Conservation (phyloP, 106 monocot species). For the Cymbidium sinense region DNA sequence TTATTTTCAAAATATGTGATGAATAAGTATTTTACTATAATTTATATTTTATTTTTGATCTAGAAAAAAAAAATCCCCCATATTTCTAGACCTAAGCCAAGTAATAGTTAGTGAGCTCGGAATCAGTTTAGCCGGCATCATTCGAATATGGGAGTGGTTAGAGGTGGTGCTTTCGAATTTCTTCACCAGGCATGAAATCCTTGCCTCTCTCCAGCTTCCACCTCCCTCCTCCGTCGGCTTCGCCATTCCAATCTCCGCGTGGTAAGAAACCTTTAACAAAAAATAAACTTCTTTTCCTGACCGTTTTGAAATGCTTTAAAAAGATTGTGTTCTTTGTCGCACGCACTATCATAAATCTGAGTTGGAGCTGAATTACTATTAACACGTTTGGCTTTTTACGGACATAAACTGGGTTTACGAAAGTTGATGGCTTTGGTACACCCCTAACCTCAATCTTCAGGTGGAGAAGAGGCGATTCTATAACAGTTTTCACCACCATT, state of each 20-base stretch:
- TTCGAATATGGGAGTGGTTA: constrained; percentile 2
- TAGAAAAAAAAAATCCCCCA: no score
- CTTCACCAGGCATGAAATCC: not conserved
- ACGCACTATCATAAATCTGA: not conserved
- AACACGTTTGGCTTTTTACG: not conserved
- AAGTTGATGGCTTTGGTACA: not conserved
- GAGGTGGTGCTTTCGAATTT: constrained; percentile 4
- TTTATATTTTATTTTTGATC: no score
- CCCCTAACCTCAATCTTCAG: not conserved
- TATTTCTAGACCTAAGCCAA: no score
- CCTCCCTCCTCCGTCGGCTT: constrained; percentile 5
- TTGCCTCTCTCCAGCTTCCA: constrained; percentile 1
- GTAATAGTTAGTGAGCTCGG: no score
- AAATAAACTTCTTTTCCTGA: not conserved
- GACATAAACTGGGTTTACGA: not conserved
- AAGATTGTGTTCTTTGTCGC: not conserved
- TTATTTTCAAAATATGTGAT: no score
- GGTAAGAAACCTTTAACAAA: not conserved
- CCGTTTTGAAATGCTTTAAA: not conserved
- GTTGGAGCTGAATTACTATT: not conserved
- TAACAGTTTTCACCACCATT: not conserved
- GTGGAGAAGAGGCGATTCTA: not conserved
- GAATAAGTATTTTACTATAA: no score
- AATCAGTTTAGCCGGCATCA: no score
- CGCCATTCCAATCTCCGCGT: constrained; percentile 8